phyloP scores from a whole-genome alignment of 2,329 filamentous ascomycete species.

The Fusarium illudens region DNA sequence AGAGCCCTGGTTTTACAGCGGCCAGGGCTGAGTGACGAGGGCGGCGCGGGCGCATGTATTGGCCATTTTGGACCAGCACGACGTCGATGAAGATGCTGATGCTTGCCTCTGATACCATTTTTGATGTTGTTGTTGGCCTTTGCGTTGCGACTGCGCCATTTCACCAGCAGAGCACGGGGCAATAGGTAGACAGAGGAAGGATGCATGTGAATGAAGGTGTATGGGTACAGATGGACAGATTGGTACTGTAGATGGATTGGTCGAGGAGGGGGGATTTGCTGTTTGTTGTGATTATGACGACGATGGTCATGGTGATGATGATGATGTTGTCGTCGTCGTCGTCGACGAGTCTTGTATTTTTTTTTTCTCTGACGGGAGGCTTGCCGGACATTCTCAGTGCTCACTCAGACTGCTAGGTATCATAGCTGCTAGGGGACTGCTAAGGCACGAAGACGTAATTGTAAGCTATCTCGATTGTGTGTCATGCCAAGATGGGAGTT shows the following conservation, averaged over 20 bases:
- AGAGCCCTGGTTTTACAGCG: conserved; percentile 55
- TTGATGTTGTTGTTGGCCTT: conserved; percentile 21
- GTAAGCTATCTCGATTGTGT: conserved; percentile 35
- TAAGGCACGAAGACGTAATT: conserved; percentile 28
- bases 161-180: neutral
- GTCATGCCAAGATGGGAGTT: conserved; percentile 38
- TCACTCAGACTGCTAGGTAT: neutral
- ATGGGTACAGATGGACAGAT: neutral
- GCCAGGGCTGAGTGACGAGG: conserved; percentile 36
- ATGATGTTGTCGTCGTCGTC: neutral
- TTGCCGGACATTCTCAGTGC: neutral
- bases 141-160: conserved; percentile 9
- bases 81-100: conserved; percentile 10
- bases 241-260: neutral
- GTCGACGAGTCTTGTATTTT: neutral
- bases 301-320: neutral
- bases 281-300: neutral
- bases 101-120: conserved; percentile 21
- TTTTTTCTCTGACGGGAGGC: neutral
- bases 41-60: conserved; percentile 16
- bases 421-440: conserved; percentile 7
- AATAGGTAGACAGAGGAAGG: neutral
- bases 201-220: conserved; percentile 13
- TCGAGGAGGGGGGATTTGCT: neutral
- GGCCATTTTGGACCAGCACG: conserved; percentile 14